Evolutionary conservation across 371 early-diverging fungal species (phyloP).

Genomic region (Mortierella sp.): DNA sequence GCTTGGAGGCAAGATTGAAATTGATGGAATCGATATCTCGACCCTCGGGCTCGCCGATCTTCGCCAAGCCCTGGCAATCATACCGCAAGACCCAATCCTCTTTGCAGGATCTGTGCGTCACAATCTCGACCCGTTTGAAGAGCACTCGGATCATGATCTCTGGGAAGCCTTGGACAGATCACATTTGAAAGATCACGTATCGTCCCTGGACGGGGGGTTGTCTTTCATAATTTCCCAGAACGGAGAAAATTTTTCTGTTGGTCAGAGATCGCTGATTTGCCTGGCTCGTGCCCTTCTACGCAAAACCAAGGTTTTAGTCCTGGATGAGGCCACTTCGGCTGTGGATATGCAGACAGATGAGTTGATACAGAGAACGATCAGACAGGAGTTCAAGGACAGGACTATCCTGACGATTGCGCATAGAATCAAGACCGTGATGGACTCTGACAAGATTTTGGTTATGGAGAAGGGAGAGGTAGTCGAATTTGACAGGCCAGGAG

Average conservation of each 20-base stretch:
- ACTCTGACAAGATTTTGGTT: conserved; percentile 86
- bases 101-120: conserved; percentile 71
- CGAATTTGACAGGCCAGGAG: conserved; percentile 76
- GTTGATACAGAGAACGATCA: conserved; percentile 81
- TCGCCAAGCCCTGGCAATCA: conserved; percentile 70
- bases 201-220: conserved; percentile 23
- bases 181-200: conserved; percentile 43
- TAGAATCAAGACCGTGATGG: conserved; percentile 79
- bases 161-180: conserved; percentile 70
- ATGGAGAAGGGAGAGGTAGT: conserved; percentile 81
- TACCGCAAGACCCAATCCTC: conserved; percentile 76
- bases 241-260: conserved; percentile 72
- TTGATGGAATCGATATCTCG: conserved; percentile 75
- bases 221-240: conserved; percentile 23
- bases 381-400: conserved; percentile 68
- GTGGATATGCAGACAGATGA: conserved; percentile 82
- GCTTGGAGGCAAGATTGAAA: conserved; percentile 64
- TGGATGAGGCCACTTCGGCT: conserved; percentile 86
- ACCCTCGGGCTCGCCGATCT: conserved; percentile 71
- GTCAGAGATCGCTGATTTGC: conserved; percentile 83
- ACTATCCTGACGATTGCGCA: conserved; percentile 58
- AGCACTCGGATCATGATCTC: conserved; percentile 66
- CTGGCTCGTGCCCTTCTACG: conserved; percentile 82
- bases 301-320: conserved; percentile 69
- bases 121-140: conserved; percentile 75